Percentiles rank a stretch among this genome's conserved stretches.
Evolutionary conservation across 306 rosid genomes (phyloP).

Genomic region (Parietaria judaica): DNA sequence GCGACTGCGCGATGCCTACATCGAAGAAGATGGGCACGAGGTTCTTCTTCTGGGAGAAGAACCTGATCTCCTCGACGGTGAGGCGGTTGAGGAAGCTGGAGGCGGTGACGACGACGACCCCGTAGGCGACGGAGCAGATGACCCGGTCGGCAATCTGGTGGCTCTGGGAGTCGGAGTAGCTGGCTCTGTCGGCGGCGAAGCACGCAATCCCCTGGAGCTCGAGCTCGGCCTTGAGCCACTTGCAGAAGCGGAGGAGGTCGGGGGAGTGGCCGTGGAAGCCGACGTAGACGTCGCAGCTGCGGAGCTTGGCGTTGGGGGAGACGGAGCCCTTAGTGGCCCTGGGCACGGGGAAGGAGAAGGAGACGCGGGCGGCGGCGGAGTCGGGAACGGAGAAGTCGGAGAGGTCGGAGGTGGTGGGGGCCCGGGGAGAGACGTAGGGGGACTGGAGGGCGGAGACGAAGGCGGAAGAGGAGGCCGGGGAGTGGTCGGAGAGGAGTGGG

Average conservation of each 20-base stretch:
- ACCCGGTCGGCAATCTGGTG: slow-evolving; percentile 80
- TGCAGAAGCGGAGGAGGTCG: slow-evolving; percentile 54
- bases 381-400: slow-evolving; percentile 36
- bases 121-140: slow-evolving; percentile 65
- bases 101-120: slow-evolving; percentile 62
- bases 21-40: slow-evolving; percentile 69
- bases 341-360: slow-evolving; percentile 79
- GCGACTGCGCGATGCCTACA: slow-evolving; percentile 21
- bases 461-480: slow-evolving; percentile 69
- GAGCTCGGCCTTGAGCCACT: slow-evolving; percentile 83
- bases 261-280: slow-evolving; percentile 75
- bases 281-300: slow-evolving; percentile 75
- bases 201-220: slow-evolving; percentile 92
- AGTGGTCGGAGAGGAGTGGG: slow-evolving; percentile 51
- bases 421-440: slow-evolving; percentile 85
- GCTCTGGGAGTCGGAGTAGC: slow-evolving; percentile 62
- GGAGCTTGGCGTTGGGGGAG: slow-evolving; percentile 52
- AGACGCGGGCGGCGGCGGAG: slow-evolving; percentile 49
- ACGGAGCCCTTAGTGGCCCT: slow-evolving; percentile 54
- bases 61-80: slow-evolving; percentile 64
- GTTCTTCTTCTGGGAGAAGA: slow-evolving; percentile 87
- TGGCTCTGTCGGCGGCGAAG: slow-evolving; percentile 71
- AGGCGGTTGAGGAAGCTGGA: slow-evolving; percentile 48
- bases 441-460: slow-evolving; percentile 91
- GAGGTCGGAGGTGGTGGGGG: slow-evolving; percentile 48